Base-by-base conservation (phyloP, 805 yeast genomes). In the Trichomonascus vanleenenianus region DNA sequence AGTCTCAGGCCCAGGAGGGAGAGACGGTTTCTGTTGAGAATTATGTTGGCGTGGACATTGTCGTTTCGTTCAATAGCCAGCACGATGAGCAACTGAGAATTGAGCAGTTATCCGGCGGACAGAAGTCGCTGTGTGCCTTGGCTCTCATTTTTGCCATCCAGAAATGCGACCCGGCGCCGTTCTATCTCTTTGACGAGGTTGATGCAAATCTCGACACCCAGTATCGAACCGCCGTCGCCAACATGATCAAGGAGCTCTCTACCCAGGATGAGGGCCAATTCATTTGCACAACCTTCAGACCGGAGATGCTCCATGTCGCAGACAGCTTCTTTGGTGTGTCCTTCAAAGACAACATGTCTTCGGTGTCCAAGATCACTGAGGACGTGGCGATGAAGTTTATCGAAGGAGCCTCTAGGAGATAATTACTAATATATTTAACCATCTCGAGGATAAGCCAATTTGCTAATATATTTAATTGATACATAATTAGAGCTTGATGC, bases 21-120 rank as follows among this genome's bases (percentile, higher is more conserved):
- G 49, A 47, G 14, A 42, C 46, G 38, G 39, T 46, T 7, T 47
- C 51, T 12, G 70, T 77, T 40, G 85, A 80, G 14, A 75, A 76
- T 44, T 86, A 83, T 60, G 68, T 71, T 9, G 97, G 97, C 19
- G 87, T 91, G 2, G 76, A 94, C 0, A 85, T 93, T 45, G 72
- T 82, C 8, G 97, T 89, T 2, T 85, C 96, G 0, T 91, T 91
- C 71, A 91, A 87, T 60, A 83, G 94, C 8, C 81, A 81, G 58
- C 72, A 75, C 22, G 84, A 89, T 58, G 96, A 88, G 54, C 96
- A 86, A 61, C 84, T 83, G 50, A 73, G 85, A 50, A 82, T 91
- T 46, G 95, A 87, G 60, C 97, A 89, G 60, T 70, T 93, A 14
- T 86, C 96, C 1, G 98, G 98, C 35, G 98, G 98, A 9, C 98